phyloP scores from a whole-genome alignment of 2,329 filamentous ascomycete genomes.

The Cercospora sesami region DNA sequence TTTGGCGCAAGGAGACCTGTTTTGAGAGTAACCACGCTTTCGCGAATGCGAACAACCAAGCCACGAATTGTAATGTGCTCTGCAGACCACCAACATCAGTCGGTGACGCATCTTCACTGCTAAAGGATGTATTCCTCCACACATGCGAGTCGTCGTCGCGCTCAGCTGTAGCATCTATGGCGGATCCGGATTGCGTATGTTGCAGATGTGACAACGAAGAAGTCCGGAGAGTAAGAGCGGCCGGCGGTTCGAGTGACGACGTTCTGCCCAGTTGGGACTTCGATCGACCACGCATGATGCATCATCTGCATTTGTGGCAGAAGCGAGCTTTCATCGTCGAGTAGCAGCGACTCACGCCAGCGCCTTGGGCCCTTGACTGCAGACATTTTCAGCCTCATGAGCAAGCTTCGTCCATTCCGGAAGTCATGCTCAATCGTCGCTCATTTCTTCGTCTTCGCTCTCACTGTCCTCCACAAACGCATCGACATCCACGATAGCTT shows the following conservation, averaged over 20 bases:
- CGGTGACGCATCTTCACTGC: not conserved
- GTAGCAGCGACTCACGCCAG: not conserved
- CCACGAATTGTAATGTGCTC: not conserved
- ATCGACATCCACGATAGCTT: constrained; percentile 67
- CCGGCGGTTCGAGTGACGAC: not conserved
- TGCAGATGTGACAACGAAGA: not conserved
- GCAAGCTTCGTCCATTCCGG: not conserved
- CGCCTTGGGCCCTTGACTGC: not conserved
- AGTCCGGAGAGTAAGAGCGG: not conserved
- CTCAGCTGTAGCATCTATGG: not conserved
- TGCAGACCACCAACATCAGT: not conserved
- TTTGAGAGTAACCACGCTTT: not conserved
- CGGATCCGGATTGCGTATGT: not conserved
- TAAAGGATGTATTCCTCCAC: not conserved
- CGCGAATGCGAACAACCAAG: not conserved
- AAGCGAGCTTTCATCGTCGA: not conserved
- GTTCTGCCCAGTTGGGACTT: not conserved
- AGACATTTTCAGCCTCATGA: not conserved
- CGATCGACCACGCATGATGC: not conserved
- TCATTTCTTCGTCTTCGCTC: constrained; percentile 40
- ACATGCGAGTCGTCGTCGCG: not conserved
- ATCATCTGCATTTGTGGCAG: not conserved
- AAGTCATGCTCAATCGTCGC: constrained; percentile 2
- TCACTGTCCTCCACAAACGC: constrained; percentile 70
- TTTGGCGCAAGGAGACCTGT: not conserved